phyloP scores from a whole-genome alignment of 331 rosid genomes.

The Malus hybrid region DNA sequence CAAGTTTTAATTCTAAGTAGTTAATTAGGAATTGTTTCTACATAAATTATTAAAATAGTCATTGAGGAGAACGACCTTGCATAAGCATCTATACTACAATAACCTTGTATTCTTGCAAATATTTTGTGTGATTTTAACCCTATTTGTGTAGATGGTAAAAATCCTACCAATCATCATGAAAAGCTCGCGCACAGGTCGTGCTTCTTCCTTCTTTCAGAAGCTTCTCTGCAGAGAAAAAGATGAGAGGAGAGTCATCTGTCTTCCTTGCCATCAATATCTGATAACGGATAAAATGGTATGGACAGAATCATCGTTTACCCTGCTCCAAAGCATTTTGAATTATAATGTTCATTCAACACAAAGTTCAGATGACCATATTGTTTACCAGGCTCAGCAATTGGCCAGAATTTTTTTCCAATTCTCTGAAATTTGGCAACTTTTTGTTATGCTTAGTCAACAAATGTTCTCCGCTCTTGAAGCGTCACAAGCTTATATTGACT shows the following conservation, averaged over 20 bases:
- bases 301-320: slow-evolving; percentile 34
- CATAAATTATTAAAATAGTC: no score
- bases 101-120: no score
- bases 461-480: slow-evolving; percentile 26
- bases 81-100: no score
- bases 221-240: slow-evolving; percentile 24
- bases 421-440: slow-evolving; percentile 34
- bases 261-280: slow-evolving; percentile 24
- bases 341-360: slow-evolving; percentile 22
- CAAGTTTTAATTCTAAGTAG: no score
- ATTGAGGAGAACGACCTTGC: no score
- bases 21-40: no score
- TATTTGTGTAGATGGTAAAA: no score
- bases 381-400: slow-evolving; percentile 24
- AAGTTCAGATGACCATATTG: slow-evolving; percentile 26
- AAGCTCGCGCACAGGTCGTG: slow-evolving; percentile 31
- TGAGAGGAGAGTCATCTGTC: slow-evolving; percentile 29
- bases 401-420: slow-evolving; percentile 18
- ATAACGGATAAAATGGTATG: slow-evolving; percentile 30
- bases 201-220: slow-evolving; percentile 34
- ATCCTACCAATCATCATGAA: slow-evolving; percentile 16
- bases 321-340: slow-evolving; percentile 29
- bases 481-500: slow-evolving; percentile 23
- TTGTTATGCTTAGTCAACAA: slow-evolving; percentile 27
- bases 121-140: no score